These are phyloP conservation scores for Ganoderma meredithae DNA, from an alignment of 1,284 basidiomycete species.

Conservation along the genomic window DNA sequence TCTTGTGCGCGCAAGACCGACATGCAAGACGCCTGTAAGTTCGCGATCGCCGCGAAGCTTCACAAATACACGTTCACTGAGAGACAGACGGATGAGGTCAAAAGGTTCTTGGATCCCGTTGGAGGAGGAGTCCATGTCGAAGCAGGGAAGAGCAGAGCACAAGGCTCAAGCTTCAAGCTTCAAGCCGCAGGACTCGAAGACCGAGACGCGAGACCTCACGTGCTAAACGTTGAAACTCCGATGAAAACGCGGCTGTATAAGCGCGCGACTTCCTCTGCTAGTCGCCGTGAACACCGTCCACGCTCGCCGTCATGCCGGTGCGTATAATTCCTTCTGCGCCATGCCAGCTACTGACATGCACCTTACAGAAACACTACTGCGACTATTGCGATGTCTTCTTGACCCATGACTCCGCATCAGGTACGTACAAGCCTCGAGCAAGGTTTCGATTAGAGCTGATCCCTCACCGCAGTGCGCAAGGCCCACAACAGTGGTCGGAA, in stretches of 20 bases:
- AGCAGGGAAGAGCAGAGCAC: conserved; percentile 1
- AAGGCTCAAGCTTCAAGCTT: neutral
- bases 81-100: conserved; percentile 94
- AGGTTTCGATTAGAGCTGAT: conserved; percentile 27
- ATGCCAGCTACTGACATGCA: conserved; percentile 13
- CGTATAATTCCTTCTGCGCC: conserved; percentile 34
- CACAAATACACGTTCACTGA: conserved; percentile 96
- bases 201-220: conserved; percentile 26
- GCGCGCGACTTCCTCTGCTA: conserved; percentile 23
- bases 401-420: conserved; percentile 90
- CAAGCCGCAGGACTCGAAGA: neutral
- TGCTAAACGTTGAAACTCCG: conserved; percentile 35
- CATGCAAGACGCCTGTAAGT: conserved; percentile 92
- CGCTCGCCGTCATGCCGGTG: conserved; percentile 56
- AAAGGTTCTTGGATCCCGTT: conserved; percentile 95
- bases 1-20: conserved; percentile 48
- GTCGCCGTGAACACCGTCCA: conserved; percentile 16
- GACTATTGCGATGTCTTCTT: conserved; percentile 94
- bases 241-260: conserved; percentile 25
- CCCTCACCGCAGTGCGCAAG: conserved; percentile 79
- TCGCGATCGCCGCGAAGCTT: conserved; percentile 97
- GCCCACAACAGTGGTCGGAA: conserved; percentile 98
- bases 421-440: conserved; percentile 46
- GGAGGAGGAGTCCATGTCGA: conserved; percentile 72
- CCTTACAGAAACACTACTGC: conserved; percentile 81